These are phyloP conservation scores for Fusarium foetens DNA, from an alignment of 2,329 filamentous ascomycete genomes.

Conservation along the genomic window DNA sequence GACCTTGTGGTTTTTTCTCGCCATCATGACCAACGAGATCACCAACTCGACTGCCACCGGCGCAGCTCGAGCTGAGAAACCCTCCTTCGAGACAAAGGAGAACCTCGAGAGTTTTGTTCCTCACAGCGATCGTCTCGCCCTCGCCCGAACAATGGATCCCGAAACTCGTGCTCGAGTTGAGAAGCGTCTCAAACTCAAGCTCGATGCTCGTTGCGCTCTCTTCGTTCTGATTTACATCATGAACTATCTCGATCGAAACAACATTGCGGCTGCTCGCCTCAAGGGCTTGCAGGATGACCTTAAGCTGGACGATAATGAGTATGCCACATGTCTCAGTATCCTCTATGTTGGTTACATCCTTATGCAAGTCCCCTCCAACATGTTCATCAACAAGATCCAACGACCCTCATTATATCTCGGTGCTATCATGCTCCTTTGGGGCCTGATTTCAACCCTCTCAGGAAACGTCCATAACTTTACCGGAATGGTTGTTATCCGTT, in stretches of 20 bases:
- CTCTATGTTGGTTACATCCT: conserved; percentile 74
- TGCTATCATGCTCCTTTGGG: conserved; percentile 67
- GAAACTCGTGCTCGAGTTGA: conserved; percentile 58
- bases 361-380: conserved; percentile 71
- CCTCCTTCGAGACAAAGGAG: conserved; percentile 1
- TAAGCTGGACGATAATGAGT: conserved; percentile 64
- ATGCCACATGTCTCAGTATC: conserved; percentile 71
- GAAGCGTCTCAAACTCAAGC: conserved; percentile 73
- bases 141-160: conserved; percentile 2
- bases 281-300: conserved; percentile 72
- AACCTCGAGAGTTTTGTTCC: neutral
- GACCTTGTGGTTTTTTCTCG: neutral
- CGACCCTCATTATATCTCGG: conserved; percentile 63
- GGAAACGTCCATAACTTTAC: conserved; percentile 63
- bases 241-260: conserved; percentile 77
- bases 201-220: conserved; percentile 75
- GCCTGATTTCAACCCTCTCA: conserved; percentile 67
- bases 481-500: conserved; percentile 65
- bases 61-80: neutral
- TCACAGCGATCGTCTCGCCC: neutral
- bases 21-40: conserved; percentile 9
- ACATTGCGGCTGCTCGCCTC: conserved; percentile 73
- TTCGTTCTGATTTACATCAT: conserved; percentile 79
- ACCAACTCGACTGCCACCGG: neutral
- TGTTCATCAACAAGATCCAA: conserved; percentile 64